phyloP scores from a whole-genome alignment of 495 filamentous ascomycete species.

The Aspergillus nidulans region DNA sequence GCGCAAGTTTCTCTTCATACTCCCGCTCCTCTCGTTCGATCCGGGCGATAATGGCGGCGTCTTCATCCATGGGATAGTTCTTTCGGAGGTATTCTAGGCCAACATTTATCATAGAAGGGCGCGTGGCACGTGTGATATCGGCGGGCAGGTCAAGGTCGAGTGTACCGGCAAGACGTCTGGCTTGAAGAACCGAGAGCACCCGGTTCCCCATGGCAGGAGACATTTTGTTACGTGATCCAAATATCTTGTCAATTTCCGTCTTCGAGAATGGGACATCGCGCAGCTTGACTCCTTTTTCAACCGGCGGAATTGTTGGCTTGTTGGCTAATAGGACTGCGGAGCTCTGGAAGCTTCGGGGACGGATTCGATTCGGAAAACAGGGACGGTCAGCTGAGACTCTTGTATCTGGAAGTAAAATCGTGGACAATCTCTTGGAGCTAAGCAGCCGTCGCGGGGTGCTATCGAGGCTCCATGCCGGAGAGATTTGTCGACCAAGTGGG shows the following conservation, averaged over 20 bases:
- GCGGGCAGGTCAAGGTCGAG: conserved; percentile 51
- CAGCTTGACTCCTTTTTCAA: conserved; percentile 20
- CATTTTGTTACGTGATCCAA: conserved; percentile 47
- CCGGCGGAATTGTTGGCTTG: conserved; percentile 3
- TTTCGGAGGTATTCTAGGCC: conserved; percentile 67
- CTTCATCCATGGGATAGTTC: conserved; percentile 70
- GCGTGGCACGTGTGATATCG: conserved; percentile 40
- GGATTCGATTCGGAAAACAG: neutral
- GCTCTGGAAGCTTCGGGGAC: conserved; percentile 24
- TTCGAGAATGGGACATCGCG: conserved; percentile 37
- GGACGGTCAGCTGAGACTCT: neutral
- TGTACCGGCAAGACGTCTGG: conserved; percentile 69
- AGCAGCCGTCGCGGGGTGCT: conserved; percentile 17
- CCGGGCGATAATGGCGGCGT: conserved; percentile 57
- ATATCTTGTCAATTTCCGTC: conserved; percentile 57
- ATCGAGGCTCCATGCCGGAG: conserved; percentile 18
- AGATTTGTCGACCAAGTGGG: conserved; percentile 21
- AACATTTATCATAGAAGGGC: conserved; percentile 31
- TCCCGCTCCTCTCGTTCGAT: conserved; percentile 54
- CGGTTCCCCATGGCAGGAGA: conserved; percentile 53
- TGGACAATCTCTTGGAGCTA: conserved; percentile 6
- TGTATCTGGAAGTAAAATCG: neutral
- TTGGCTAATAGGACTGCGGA: conserved; percentile 12
- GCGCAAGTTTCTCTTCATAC: conserved; percentile 38
- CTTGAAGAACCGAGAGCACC: conserved; percentile 65